Conservation (phyloP, 805 yeast species). For the Nakazawaea ambrosiae region DNA sequence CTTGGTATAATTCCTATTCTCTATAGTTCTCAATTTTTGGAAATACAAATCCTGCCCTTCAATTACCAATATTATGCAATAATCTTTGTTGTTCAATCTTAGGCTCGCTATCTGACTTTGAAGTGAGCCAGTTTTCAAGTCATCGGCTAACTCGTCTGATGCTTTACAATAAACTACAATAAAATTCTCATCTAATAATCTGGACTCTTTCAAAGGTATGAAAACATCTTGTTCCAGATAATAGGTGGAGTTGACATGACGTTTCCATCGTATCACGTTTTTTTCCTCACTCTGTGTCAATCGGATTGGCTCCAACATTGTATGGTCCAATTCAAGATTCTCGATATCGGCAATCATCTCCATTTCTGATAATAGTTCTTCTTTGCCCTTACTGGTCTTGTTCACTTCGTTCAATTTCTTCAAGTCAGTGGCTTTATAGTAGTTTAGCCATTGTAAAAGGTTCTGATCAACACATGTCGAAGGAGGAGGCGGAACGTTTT, state of each 20-base stretch:
- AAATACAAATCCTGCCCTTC: slow-evolving; percentile 42
- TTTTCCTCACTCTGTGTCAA: slow-evolving; percentile 14
- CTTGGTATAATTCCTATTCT: slow-evolving; percentile 37
- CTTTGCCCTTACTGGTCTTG: slow-evolving; percentile 34
- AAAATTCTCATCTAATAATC: slow-evolving; percentile 34
- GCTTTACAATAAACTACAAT: slow-evolving; percentile 41
- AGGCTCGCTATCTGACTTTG: slow-evolving; percentile 5
- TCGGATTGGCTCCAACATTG: slow-evolving; percentile 3
- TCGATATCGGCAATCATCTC: slow-evolving; percentile 31
- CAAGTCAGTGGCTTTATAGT: slow-evolving; percentile 14
- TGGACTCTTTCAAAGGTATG: slow-evolving; percentile 14
- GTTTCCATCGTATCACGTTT: slow-evolving; percentile 39
- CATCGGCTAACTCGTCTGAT: slow-evolving; percentile 29
- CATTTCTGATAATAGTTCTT: slow-evolving; percentile 45
- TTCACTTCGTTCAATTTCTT: slow-evolving; percentile 24
- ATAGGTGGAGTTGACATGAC: slow-evolving; percentile 43
- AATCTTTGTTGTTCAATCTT: not conserved
- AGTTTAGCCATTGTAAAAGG: slow-evolving; percentile 15
- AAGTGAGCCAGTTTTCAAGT: slow-evolving; percentile 22
- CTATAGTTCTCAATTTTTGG: slow-evolving; percentile 33
- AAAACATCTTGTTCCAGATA: slow-evolving; percentile 42
- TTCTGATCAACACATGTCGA: too few species aligned
- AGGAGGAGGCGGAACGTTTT: too few species aligned
- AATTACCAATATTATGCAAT: slow-evolving; percentile 35
- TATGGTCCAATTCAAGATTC: slow-evolving; percentile 20